A percentile compares a stretch with the other conserved stretches of the same genome.
Evolutionary conservation across 2,329 filamentous ascomycete genomes (phyloP).

Genomic region (Fusarium continuum): DNA sequence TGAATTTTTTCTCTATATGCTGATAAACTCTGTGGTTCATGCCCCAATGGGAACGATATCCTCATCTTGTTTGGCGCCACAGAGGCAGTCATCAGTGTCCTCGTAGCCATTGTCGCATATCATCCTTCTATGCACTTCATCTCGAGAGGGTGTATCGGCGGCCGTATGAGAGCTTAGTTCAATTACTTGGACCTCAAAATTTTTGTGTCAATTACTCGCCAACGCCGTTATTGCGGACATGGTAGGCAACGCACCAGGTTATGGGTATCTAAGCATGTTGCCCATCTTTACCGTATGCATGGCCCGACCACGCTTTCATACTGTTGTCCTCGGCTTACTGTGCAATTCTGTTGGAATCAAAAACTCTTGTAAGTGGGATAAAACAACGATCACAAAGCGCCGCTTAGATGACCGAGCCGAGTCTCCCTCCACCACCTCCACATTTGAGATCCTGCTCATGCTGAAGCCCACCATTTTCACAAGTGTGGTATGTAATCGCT

Average conservation of each 20-base stretch:
- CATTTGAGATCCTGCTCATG: conserved; percentile 31
- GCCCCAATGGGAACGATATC: conserved; percentile 19
- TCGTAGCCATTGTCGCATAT: conserved; percentile 25
- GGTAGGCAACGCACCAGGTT: conserved; percentile 33
- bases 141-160: conserved; percentile 21
- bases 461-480: conserved; percentile 38
- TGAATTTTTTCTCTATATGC: conserved; percentile 37
- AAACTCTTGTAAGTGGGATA: conserved; percentile 25
- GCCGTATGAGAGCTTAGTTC: conserved; percentile 2
- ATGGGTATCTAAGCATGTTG: conserved; percentile 34
- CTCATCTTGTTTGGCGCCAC: conserved; percentile 34
- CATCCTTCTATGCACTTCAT: conserved; percentile 34
- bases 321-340: conserved; percentile 31
- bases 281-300: conserved; percentile 38
- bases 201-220: conserved; percentile 32
- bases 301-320: conserved; percentile 32
- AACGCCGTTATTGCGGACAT: conserved; percentile 36
- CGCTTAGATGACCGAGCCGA: conserved; percentile 35
- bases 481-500: conserved; percentile 39
- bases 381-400: conserved; percentile 30
- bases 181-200: conserved; percentile 30
- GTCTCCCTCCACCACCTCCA: conserved; percentile 32
- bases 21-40: not conserved
- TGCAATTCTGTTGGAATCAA: conserved; percentile 26
- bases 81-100: conserved; percentile 26